Conservation (phyloP, 2,329 filamentous ascomycete species). For the Macrophomina tecta region DNA sequence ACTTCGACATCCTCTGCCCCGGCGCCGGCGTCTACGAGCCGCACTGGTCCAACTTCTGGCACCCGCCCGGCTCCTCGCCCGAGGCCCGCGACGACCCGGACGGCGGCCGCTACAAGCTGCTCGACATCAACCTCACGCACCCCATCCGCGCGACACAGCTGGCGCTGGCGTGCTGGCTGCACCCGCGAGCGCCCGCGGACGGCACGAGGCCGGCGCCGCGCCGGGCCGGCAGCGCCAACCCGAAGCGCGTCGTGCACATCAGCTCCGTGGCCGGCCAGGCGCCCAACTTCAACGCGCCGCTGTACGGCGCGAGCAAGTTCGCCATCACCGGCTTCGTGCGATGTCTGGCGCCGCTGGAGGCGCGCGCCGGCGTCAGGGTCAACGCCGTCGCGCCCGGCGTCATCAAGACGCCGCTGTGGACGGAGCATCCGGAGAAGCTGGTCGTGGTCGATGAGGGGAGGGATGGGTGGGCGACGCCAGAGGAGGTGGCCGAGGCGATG, state of each 20-base stretch:
- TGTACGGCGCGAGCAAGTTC: conserved; percentile 56
- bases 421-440: conserved; percentile 66
- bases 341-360: conserved; percentile 57
- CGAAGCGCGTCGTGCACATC: conserved; percentile 54
- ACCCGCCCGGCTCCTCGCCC: conserved; percentile 47
- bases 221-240: conserved; percentile 47
- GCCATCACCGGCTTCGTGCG: conserved; percentile 57
- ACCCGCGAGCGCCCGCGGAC: conserved; percentile 34
- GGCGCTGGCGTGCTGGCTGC: conserved; percentile 53
- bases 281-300: conserved; percentile 45
- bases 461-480: conserved; percentile 65
- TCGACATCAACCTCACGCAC: conserved; percentile 57
- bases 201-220: conserved; percentile 9
- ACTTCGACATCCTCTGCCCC: conserved; percentile 55
- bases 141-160: conserved; percentile 56
- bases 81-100: conserved; percentile 42
- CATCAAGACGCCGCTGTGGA: conserved; percentile 68
- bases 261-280: conserved; percentile 52
- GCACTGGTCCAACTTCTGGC: conserved; percentile 56
- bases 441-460: conserved; percentile 53
- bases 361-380: conserved; percentile 59
- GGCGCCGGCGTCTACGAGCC: conserved; percentile 58
- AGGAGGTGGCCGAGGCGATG: conserved; percentile 67
- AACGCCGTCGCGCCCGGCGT: conserved; percentile 66
- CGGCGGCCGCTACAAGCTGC: conserved; percentile 41